Percentiles rank a stretch among this genome's conserved stretches.
Evolutionary conservation across 1,284 basidiomycete genomes (phyloP).

Genomic region (Phellinidium pouzarii): DNA sequence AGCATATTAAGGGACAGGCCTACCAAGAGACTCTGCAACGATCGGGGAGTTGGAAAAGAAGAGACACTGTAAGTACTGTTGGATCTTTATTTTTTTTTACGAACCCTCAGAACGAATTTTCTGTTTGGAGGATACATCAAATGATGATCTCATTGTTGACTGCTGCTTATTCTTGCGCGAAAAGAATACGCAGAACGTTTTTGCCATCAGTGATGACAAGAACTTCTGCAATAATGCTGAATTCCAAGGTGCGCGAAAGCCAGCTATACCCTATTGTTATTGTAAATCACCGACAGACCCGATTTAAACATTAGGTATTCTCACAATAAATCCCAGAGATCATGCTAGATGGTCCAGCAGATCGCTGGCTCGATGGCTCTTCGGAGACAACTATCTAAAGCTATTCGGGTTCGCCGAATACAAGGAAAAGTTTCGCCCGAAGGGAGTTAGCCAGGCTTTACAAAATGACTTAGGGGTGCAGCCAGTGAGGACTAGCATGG

Average conservation of each 20-base stretch:
- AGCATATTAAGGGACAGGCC: slow-evolving; percentile 56
- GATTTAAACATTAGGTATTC: slow-evolving; percentile 13
- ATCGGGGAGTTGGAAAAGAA: slow-evolving; percentile 51
- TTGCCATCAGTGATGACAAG: slow-evolving; percentile 59
- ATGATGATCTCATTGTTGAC: slow-evolving; percentile 65
- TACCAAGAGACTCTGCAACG: slow-evolving; percentile 55
- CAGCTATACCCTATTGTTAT: background rate
- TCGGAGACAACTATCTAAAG: slow-evolving; percentile 35
- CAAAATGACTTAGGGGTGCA: slow-evolving; percentile 13
- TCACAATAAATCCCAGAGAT: slow-evolving; percentile 14
- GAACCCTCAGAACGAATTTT: background rate
- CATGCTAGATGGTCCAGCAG: slow-evolving; percentile 15
- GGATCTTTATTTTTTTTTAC: background rate
- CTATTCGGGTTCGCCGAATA: slow-evolving; percentile 27
- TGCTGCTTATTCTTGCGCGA: slow-evolving; percentile 55
- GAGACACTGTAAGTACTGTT: slow-evolving; percentile 31
- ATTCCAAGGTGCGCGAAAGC: slow-evolving; percentile 37
- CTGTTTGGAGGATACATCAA: slow-evolving; percentile 33
- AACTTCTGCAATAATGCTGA: slow-evolving; percentile 52
- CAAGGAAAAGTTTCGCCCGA: slow-evolving; percentile 27
- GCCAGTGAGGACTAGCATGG: slow-evolving; percentile 21
- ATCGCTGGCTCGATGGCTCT: slow-evolving; percentile 37
- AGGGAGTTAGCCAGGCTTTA: slow-evolving; percentile 24
- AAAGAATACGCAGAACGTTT: slow-evolving; percentile 23
- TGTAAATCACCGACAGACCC: background rate